These are phyloP conservation scores for Leccinum pallidistipes DNA, from an alignment of 1,284 basidiomycete species.

Conservation along the genomic window DNA sequence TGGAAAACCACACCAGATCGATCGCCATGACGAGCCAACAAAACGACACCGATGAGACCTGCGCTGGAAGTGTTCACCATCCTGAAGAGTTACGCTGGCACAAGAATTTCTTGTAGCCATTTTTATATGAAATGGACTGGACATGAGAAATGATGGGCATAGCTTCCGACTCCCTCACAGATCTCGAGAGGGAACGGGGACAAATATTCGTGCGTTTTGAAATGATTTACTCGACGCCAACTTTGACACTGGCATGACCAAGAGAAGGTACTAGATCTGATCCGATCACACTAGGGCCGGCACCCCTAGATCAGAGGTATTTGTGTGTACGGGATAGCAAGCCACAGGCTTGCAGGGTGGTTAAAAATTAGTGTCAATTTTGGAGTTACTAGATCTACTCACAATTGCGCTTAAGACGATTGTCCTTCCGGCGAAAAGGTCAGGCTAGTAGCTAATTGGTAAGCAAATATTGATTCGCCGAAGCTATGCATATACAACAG, in stretches of 20 bases:
- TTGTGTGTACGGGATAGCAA: not conserved
- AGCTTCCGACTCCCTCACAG: not conserved
- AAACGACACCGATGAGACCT: conserved; percentile 34
- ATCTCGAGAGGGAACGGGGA: not conserved
- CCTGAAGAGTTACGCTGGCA: not conserved
- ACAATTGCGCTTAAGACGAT: no score
- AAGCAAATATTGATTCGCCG: not conserved
- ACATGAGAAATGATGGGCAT: not conserved
- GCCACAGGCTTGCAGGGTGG: not conserved
- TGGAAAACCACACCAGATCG: conserved; percentile 38
- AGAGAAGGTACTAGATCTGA: no score
- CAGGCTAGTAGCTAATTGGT: no score
- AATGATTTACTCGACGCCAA: not conserved
- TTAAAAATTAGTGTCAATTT: no score
- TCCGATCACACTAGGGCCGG: no score
- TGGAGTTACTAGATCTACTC: no score
- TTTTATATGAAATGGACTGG: conserved; percentile 15
- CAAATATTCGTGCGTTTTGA: not conserved
- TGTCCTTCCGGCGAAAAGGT: no score
- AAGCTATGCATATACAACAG: not conserved
- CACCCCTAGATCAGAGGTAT: not conserved
- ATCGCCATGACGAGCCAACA: conserved; percentile 50
- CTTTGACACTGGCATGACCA: not conserved
- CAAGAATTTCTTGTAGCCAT: not conserved
- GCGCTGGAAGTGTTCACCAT: conserved; percentile 31